Evolutionary conservation across 2,329 filamentous ascomycete species (phyloP).

Genomic region (Chrysoporthe puriensis): DNA sequence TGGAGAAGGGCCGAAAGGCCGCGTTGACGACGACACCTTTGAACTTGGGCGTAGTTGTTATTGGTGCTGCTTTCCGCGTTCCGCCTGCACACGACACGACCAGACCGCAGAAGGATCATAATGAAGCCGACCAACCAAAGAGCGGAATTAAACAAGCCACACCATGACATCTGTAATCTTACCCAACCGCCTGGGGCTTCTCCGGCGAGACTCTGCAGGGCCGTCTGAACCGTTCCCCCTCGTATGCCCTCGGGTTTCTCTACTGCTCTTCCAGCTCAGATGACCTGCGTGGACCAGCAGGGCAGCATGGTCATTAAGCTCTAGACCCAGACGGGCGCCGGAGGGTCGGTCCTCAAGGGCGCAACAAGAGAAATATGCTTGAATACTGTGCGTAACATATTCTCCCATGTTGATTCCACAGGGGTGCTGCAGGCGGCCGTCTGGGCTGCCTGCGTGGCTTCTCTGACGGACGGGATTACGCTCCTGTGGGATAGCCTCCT

Average conservation of each 20-base stretch:
- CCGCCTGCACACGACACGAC: neutral
- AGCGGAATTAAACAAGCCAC: neutral
- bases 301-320: too few species aligned
- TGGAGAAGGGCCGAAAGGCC: slow-evolving; percentile 13
- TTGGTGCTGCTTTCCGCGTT: neutral
- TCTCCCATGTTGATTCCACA: neutral
- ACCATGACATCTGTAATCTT: neutral
- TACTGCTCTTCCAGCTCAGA: neutral
- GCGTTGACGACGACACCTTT: neutral
- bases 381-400: too few species aligned
- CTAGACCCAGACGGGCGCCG: too few species aligned
- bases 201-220: slow-evolving; percentile 16
- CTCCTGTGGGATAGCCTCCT: neutral
- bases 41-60: neutral
- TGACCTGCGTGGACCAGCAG: too few species aligned
- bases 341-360: too few species aligned
- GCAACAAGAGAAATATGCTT: too few species aligned
- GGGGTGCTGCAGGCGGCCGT: neutral
- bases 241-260: neutral
- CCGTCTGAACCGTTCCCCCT: neutral
- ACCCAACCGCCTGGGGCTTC: slow-evolving; percentile 6
- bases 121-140: neutral
- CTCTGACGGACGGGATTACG: neutral
- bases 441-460: neutral
- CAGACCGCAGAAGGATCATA: neutral